These are phyloP conservation scores for sorghum (Sorghum bicolor) DNA, from an alignment of 176 grass and related monocot species.

Conservation along the genomic window Sorghum_bicolor_NCBIv3 NC_012870.2:70356001-70356500, in stretches of 20 bases:
- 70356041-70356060: not conserved
- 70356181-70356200: not conserved
- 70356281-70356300: not conserved
- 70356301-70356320: not conserved
- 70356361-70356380: not conserved
- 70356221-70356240: not conserved
- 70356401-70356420: not conserved
- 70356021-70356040: constrained; percentile 7
- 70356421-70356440: constrained; percentile 1
- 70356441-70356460: not conserved
- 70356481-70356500: constrained; percentile 15
- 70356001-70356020: not conserved
- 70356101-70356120: not conserved
- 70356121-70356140: not conserved
- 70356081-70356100: not conserved
- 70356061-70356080: not conserved
- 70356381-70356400: not conserved
- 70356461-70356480: not conserved
- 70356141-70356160: not conserved
- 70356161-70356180: not conserved
- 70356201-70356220: not conserved
- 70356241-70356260: not conserved
- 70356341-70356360: constrained; percentile 8
- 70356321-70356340: not conserved
- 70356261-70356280: constrained; percentile 6